phyloP scores from a whole-genome alignment of 257 asterid genomes.

The Plantago elongata region DNA sequence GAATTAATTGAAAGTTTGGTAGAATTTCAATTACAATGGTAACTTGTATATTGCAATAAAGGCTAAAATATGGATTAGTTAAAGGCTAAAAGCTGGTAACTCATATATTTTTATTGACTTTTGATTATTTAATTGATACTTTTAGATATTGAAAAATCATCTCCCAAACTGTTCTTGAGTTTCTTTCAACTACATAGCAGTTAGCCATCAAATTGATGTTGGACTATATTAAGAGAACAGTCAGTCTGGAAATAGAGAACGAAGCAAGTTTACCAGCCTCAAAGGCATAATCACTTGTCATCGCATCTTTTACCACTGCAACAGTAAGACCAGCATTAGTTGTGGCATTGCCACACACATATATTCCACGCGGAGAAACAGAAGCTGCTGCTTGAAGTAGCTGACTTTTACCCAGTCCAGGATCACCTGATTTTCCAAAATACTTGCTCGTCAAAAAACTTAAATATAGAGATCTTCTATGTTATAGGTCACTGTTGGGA shows the following conservation, averaged over 20 bases:
- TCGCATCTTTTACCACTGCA: slow-evolving; percentile 91
- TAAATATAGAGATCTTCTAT: slow-evolving; percentile 16
- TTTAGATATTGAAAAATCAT: no score
- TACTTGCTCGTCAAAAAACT: slow-evolving; percentile 18
- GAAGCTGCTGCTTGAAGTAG: slow-evolving; percentile 98
- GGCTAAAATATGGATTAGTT: no score
- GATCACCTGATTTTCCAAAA: slow-evolving; percentile 62
- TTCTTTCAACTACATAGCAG: no score
- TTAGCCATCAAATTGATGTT: neutral
- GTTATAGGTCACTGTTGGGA: slow-evolving; percentile 17
- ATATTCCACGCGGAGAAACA: slow-evolving; percentile 96
- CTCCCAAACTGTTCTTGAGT: no score
- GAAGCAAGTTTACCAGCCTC: slow-evolving; percentile 75
- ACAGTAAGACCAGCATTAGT: slow-evolving; percentile 98
- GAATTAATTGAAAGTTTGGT: no score
- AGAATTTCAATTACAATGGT: no score
- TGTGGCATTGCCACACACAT: slow-evolving; percentile 95
- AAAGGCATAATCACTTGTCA: slow-evolving; percentile 92
- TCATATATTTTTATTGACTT: no score
- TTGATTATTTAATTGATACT: no score
- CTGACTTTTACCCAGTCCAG: slow-evolving; percentile 97
- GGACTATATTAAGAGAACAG: slow-evolving; percentile 11
- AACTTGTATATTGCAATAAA: no score
- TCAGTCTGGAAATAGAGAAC: slow-evolving; percentile 15
- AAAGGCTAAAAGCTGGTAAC: no score